Conservation (phyloP, 1,139 yeast species). For the Tardiomyces blankii region DNA sequence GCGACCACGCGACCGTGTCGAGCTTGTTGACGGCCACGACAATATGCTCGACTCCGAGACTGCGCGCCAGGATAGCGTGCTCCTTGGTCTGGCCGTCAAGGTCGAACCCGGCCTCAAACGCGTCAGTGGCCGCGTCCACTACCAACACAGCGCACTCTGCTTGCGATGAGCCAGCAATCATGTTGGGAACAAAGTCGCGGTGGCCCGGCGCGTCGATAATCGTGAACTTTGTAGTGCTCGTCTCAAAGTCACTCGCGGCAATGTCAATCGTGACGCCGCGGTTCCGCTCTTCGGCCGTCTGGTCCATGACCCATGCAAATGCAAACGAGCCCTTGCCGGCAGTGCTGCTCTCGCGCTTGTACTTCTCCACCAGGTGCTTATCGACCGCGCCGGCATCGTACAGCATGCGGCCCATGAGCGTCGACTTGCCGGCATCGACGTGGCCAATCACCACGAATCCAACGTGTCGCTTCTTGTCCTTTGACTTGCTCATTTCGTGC, state of each 20-base stretch:
- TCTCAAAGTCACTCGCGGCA: slow-evolving; percentile 74
- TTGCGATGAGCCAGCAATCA: slow-evolving; percentile 95
- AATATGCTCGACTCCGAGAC: slow-evolving; percentile 66
- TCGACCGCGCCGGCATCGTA: slow-evolving; percentile 78
- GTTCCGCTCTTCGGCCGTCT: slow-evolving; percentile 76
- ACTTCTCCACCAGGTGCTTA: slow-evolving; percentile 60
- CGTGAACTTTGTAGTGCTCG: slow-evolving; percentile 53
- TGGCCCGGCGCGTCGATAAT: slow-evolving; percentile 99
- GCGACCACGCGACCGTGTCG: slow-evolving; percentile 65
- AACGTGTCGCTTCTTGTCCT: slow-evolving; percentile 43
- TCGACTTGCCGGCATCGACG: slow-evolving; percentile 97
- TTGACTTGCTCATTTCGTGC: slow-evolving; percentile 5
- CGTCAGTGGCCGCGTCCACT: slow-evolving; percentile 70
- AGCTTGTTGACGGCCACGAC: slow-evolving; percentile 76
- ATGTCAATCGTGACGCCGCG: slow-evolving; percentile 90
- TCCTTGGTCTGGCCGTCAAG: slow-evolving; percentile 92
- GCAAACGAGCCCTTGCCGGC: slow-evolving; percentile 91
- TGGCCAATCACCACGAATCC: slow-evolving; percentile 84
- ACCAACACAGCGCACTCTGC: slow-evolving; percentile 62
- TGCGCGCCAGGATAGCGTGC: slow-evolving; percentile 75
- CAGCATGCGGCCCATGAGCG: slow-evolving; percentile 80
- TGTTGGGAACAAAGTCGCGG: slow-evolving; percentile 94
- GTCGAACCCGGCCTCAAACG: slow-evolving; percentile 81
- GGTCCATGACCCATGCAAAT: slow-evolving; percentile 96
- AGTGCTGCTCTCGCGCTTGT: slow-evolving; percentile 69